phyloP scores from a whole-genome alignment of 176 grass and related monocot genomes.

The Saccharum officinarum region DNA sequence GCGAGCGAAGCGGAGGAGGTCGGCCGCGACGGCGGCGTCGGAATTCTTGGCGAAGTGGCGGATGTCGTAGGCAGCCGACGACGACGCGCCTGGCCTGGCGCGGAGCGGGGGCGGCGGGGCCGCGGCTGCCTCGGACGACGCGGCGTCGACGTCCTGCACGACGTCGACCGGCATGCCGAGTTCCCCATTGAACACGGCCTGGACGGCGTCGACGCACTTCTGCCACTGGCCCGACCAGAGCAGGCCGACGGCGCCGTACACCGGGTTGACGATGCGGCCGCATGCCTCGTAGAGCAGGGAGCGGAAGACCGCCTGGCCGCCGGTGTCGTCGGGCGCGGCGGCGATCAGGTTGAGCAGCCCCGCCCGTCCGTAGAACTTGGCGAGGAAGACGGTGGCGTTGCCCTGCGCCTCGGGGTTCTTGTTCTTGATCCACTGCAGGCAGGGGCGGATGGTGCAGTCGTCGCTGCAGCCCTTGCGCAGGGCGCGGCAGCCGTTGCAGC shows the following conservation, averaged over 20 bases:
- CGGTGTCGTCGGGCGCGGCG: conserved; percentile 12
- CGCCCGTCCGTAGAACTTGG: conserved; percentile 79
- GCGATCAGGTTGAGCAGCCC: conserved; percentile 67
- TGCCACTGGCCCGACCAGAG: conserved; percentile 59
- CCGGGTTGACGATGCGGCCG: conserved; percentile 63
- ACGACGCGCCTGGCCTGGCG: neutral
- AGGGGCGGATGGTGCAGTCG: conserved; percentile 58
- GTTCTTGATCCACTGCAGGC: conserved; percentile 67
- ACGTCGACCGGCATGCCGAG: conserved; percentile 39
- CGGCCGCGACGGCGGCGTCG: neutral
- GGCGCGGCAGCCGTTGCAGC: conserved; percentile 58
- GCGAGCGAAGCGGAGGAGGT: conserved; percentile 34
- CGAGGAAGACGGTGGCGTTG: conserved; percentile 66
- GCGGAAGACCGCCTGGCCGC: conserved; percentile 36
- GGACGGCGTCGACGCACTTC: conserved; percentile 53
- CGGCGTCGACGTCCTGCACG: neutral
- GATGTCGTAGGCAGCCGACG: conserved; percentile 39
- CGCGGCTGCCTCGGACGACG: neutral
- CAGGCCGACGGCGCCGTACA: conserved; percentile 62
- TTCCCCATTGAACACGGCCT: conserved; percentile 54
- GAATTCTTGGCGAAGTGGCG: conserved; percentile 51
- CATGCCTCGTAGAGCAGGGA: conserved; percentile 55
- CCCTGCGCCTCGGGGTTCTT: conserved; percentile 52
- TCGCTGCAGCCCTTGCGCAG: conserved; percentile 63
- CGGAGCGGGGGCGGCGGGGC: neutral